These are phyloP conservation scores for Anthracocystis setariae DNA, from an alignment of 1,284 basidiomycete genomes.

Conservation along the genomic window DNA sequence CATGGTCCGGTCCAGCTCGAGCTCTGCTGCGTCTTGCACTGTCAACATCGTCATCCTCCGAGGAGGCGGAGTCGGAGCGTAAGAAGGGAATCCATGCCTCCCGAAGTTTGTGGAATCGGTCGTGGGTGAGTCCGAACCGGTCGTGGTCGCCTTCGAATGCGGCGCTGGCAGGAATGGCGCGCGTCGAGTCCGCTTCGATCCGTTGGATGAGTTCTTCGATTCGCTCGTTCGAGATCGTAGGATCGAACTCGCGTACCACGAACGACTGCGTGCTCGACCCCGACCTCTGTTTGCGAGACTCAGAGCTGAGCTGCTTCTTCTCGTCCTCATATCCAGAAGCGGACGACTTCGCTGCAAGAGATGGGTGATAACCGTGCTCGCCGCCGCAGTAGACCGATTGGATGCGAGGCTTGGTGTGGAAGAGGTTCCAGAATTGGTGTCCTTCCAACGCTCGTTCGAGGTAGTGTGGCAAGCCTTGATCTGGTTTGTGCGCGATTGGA, in stretches of 20 bases:
- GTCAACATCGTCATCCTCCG: slow-evolving; percentile 7
- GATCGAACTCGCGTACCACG: slow-evolving; percentile 25
- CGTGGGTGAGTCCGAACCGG: slow-evolving; percentile 46
- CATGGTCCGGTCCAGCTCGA: slow-evolving; percentile 48
- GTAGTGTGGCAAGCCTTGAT: slow-evolving; percentile 33
- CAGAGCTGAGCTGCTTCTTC: not conserved
- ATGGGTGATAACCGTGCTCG: slow-evolving; percentile 17
- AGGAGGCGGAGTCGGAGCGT: slow-evolving; percentile 14
- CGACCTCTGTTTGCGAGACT: slow-evolving; percentile 6
- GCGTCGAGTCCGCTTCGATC: slow-evolving; percentile 24
- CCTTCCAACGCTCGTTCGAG: slow-evolving; percentile 50
- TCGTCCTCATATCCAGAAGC: not conserved
- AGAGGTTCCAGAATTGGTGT: slow-evolving; percentile 49
- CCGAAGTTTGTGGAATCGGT: slow-evolving; percentile 35
- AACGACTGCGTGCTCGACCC: slow-evolving; percentile 43
- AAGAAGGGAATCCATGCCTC: slow-evolving; percentile 48
- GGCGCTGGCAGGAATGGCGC: slow-evolving; percentile 24
- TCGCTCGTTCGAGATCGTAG: slow-evolving; percentile 21
- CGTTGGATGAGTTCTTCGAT: slow-evolving; percentile 33
- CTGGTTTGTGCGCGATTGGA: slow-evolving; percentile 32
- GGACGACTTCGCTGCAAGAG: not conserved
- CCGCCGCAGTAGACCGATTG: slow-evolving; percentile 25
- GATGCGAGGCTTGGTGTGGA: slow-evolving; percentile 25
- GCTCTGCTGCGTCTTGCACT: slow-evolving; percentile 5
- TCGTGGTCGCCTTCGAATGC: slow-evolving; percentile 44